phyloP scores from a whole-genome alignment of 1,139 yeast species.

The Kodamaea alishanica region DNA sequence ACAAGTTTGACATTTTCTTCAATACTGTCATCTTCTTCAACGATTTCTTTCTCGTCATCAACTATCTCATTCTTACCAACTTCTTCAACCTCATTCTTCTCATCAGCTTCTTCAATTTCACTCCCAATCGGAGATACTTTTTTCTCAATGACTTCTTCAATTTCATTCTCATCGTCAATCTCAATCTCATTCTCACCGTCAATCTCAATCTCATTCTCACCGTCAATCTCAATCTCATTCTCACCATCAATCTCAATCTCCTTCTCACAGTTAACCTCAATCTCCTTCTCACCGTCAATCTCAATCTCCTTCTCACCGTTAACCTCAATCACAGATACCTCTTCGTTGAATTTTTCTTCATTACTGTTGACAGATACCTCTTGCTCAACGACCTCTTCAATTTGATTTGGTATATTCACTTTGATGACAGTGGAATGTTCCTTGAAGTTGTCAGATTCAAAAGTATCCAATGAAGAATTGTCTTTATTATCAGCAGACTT shows the following conservation, averaged over 20 bases:
- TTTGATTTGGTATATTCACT: background rate
- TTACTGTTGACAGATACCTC: background rate
- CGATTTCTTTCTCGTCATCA: background rate
- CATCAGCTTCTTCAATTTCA: background rate
- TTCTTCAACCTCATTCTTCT: background rate
- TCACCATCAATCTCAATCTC: background rate
- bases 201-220: background rate
- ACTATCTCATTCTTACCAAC: background rate
- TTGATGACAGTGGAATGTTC: conserved; percentile 7
- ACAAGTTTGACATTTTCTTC: background rate
- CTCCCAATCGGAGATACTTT: background rate
- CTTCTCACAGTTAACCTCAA: background rate
- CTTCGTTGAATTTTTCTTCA: background rate
- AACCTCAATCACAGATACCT: background rate
- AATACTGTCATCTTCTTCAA: background rate
- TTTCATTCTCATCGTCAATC: background rate
- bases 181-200: conserved; percentile 1
- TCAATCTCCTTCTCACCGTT: background rate
- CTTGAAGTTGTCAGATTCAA: conserved; percentile 6
- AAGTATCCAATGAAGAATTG: conserved; percentile 1
- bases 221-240: background rate
- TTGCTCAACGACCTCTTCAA: background rate
- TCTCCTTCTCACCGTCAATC: background rate
- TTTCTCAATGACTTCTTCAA: background rate
- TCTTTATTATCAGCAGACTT: background rate